These are phyloP conservation scores for Chenopodium formosanum DNA, from an alignment of 148 eudicot genomes.

Conservation along the genomic window DNA sequence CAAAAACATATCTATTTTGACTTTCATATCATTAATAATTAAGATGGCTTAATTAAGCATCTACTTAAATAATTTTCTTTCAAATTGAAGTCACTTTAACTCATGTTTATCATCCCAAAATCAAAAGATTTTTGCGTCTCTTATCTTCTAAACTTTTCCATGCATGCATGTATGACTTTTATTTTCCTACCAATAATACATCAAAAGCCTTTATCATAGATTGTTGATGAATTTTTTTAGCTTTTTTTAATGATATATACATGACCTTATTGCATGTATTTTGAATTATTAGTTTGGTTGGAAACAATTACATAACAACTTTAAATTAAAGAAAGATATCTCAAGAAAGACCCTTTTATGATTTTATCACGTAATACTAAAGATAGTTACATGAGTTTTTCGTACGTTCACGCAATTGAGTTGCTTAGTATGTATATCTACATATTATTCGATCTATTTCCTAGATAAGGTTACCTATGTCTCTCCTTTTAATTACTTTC, in stretches of 20 bases:
- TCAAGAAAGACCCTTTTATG: not conserved
- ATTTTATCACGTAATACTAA: not conserved
- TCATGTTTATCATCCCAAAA: not conserved
- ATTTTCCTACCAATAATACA: slow-evolving; percentile 5
- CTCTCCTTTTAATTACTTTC: not conserved
- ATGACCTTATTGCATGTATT: slow-evolving; percentile 11
- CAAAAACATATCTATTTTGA: not conserved
- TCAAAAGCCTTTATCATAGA: slow-evolving; percentile 7
- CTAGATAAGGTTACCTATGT: not conserved
- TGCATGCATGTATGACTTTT: not conserved
- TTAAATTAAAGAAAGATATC: not conserved
- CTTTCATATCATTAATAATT: not conserved
- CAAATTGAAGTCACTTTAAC: not conserved
- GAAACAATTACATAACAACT: slow-evolving; percentile 5
- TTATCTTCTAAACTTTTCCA: slow-evolving; percentile 4
- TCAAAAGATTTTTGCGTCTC: slow-evolving; percentile 7
- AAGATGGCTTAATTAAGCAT: not conserved
- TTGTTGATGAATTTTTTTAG: not conserved
- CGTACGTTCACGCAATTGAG: slow-evolving; percentile 19
- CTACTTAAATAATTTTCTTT: not conserved
- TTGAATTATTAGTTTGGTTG: slow-evolving; percentile 4
- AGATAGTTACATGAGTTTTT: not conserved
- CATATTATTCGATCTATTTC: not conserved
- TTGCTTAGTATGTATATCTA: not conserved
- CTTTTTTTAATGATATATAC: not conserved